A percentile compares a stretch with the other conserved stretches of the same genome.
Conservation (phyloP, 2,329 filamentous ascomycete species). For the Alternaria sp. region DNA sequence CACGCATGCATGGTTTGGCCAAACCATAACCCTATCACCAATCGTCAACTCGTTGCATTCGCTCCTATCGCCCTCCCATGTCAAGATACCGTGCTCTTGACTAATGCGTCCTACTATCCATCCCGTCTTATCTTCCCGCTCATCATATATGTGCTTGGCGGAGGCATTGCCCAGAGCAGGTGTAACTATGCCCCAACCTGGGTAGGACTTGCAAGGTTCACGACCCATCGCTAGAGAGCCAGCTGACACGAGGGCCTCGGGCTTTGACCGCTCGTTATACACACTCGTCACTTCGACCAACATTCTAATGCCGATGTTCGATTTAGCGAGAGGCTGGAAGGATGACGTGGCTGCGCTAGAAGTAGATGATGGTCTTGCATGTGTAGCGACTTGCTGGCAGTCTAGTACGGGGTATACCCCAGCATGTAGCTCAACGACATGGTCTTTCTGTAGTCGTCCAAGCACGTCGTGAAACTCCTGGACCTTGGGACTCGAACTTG, state of each 20-base stretch:
- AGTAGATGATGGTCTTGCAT: slow-evolving; percentile 60
- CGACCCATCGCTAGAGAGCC: slow-evolving; percentile 76
- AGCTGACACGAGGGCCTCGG: slow-evolving; percentile 74
- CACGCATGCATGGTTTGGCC: slow-evolving; percentile 85
- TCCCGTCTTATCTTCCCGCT: slow-evolving; percentile 47
- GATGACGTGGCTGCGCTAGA: slow-evolving; percentile 19
- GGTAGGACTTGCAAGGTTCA: slow-evolving; percentile 76
- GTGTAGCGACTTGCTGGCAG: slow-evolving; percentile 79
- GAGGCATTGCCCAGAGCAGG: slow-evolving; percentile 60
- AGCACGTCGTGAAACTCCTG: slow-evolving; percentile 56
- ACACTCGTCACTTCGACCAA: slow-evolving; percentile 76
- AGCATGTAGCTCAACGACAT: slow-evolving; percentile 73
- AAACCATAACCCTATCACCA: slow-evolving; percentile 74
- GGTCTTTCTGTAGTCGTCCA: slow-evolving; percentile 43
- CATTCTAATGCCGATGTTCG: slow-evolving; percentile 72
- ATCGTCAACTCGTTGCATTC: slow-evolving; percentile 58
- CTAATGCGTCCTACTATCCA: slow-evolving; percentile 78
- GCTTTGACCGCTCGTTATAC: slow-evolving; percentile 61
- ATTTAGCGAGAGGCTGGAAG: slow-evolving; percentile 55
- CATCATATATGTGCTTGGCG: slow-evolving; percentile 37
- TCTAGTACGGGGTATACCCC: slow-evolving; percentile 81
- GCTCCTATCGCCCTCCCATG: slow-evolving; percentile 61
- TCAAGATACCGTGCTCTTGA: slow-evolving; percentile 80
- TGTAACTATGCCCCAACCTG: slow-evolving; percentile 74
- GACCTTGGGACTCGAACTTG: slow-evolving; percentile 48